These are phyloP conservation scores for Metahyphopichia silvanorum DNA, from an alignment of 805 yeast species.

Conservation along the genomic window DNA sequence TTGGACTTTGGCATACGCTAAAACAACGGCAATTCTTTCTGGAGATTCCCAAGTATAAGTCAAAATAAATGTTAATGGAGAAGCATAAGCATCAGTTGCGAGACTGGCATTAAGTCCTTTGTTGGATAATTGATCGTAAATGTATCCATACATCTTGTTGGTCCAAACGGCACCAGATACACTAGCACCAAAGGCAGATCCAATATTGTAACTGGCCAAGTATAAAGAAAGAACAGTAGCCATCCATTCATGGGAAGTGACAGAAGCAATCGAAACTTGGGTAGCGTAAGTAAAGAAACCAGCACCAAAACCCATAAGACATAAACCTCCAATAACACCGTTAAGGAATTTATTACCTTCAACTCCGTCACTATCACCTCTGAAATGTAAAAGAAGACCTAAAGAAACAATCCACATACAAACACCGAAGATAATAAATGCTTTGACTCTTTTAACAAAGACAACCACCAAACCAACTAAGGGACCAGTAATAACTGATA, in stretches of 20 bases:
- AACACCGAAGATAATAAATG: constrained; percentile 58
- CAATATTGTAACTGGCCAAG: constrained; percentile 57
- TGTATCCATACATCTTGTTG: constrained; percentile 47
- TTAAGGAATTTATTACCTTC: constrained; percentile 21
- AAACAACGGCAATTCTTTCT: constrained; percentile 51
- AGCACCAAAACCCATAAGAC: constrained; percentile 69
- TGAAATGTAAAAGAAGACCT: constrained; percentile 56
- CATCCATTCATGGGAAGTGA: constrained; percentile 60
- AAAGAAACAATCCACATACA: constrained; percentile 56
- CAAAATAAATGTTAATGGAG: constrained; percentile 47
- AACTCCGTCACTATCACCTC: constrained; percentile 47
- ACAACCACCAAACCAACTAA: constrained; percentile 53
- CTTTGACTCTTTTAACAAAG: constrained; percentile 50
- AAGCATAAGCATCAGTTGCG: constrained; percentile 46
- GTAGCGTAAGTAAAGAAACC: constrained; percentile 68
- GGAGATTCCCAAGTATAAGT: constrained; percentile 57
- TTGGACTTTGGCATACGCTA: constrained; percentile 56
- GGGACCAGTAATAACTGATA: constrained; percentile 59
- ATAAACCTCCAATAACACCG: constrained; percentile 65
- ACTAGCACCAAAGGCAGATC: constrained; percentile 60
- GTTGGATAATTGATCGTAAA: constrained; percentile 25
- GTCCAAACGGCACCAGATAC: constrained; percentile 76
- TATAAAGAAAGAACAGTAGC: constrained; percentile 58
- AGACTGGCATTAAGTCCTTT: constrained; percentile 25
- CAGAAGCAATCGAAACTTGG: constrained; percentile 58